Evolutionary conservation across 164 flowering plant genomes (phyloP).

Genomic region (Berberis vulgaris): DNA sequence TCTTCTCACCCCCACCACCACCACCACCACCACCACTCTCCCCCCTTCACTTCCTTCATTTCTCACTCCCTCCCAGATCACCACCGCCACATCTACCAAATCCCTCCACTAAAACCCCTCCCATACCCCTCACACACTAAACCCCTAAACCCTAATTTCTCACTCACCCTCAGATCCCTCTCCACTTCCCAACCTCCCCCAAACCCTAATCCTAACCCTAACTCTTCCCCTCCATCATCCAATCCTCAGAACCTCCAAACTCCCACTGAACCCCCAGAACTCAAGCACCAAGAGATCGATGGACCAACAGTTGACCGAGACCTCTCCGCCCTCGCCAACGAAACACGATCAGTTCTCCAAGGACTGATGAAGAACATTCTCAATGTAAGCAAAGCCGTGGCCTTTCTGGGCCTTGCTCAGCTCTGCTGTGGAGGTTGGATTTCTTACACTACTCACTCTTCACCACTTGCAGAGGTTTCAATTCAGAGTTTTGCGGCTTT

Average conservation of each 20-base stretch:
- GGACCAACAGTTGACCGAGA: slow-evolving; percentile 35
- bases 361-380: slow-evolving; percentile 54
- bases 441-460: slow-evolving; percentile 31
- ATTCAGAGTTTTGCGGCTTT: slow-evolving; percentile 58
- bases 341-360: slow-evolving; percentile 43
- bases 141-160: not conserved
- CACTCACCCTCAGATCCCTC: not conserved
- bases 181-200: not conserved
- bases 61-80: not conserved
- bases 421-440: slow-evolving; percentile 79
- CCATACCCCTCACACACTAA: not conserved
- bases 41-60: not conserved
- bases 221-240: slow-evolving; percentile 9
- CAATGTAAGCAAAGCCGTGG: slow-evolving; percentile 51
- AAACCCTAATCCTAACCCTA: not conserved
- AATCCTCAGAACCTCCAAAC: not conserved
- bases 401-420: slow-evolving; percentile 59
- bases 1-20: not conserved
- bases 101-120: not conserved
- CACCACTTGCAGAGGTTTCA: slow-evolving; percentile 37
- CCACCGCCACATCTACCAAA: not conserved
- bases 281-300: slow-evolving; percentile 26
- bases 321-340: slow-evolving; percentile 25
- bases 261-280: slow-evolving; percentile 8
- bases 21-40: not conserved